Evolutionary conservation across 352 stramenopile species (phyloP).

Genomic region (Phytopythium delawarense): DNA sequence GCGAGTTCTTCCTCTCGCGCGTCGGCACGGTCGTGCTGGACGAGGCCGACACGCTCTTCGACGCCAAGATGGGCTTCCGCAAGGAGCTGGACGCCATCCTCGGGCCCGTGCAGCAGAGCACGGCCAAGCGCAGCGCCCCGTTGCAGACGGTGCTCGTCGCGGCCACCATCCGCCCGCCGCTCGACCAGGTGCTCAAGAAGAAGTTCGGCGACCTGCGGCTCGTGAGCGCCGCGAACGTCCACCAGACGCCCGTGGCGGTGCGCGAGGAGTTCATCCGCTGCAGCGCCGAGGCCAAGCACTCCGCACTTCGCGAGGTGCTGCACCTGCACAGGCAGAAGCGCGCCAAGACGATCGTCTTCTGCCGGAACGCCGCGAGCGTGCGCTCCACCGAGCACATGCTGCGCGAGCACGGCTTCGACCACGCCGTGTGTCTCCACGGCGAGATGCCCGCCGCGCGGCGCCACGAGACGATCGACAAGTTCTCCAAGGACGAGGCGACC

Average conservation of each 20-base stretch:
- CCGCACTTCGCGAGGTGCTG: conserved; percentile 55
- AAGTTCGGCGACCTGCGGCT: conserved; percentile 56
- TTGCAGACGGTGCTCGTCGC: conserved; percentile 73
- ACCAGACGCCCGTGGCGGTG: conserved; percentile 59
- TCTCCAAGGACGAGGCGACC: conserved; percentile 32
- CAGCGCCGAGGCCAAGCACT: conserved; percentile 61
- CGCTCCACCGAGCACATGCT: conserved; percentile 83
- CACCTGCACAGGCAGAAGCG: conserved; percentile 29
- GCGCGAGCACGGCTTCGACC: conserved; percentile 58
- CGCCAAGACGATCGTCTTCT: conserved; percentile 76
- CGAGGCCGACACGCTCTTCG: conserved; percentile 77
- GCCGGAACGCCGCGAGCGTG: conserved; percentile 64
- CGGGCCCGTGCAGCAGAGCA: conserved; percentile 55
- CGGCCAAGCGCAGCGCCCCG: conserved; percentile 41
- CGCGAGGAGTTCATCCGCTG: conserved; percentile 68
- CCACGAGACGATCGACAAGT: conserved; percentile 52
- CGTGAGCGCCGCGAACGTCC: conserved; percentile 62
- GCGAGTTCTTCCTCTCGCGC: conserved; percentile 75
- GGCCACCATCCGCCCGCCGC: conserved; percentile 58
- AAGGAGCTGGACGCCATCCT: conserved; percentile 72
- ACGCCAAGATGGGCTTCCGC: conserved; percentile 81
- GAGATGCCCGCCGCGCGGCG: conserved; percentile 62
- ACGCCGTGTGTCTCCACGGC: conserved; percentile 63
- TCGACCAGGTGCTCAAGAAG: conserved; percentile 73
- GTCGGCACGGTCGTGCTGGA: conserved; percentile 68